Evolutionary conservation across 2,329 filamentous ascomycete species (phyloP), one percentile per base, ranked within the genome.

Genomic region (Phialophora verrucosa): DNA sequence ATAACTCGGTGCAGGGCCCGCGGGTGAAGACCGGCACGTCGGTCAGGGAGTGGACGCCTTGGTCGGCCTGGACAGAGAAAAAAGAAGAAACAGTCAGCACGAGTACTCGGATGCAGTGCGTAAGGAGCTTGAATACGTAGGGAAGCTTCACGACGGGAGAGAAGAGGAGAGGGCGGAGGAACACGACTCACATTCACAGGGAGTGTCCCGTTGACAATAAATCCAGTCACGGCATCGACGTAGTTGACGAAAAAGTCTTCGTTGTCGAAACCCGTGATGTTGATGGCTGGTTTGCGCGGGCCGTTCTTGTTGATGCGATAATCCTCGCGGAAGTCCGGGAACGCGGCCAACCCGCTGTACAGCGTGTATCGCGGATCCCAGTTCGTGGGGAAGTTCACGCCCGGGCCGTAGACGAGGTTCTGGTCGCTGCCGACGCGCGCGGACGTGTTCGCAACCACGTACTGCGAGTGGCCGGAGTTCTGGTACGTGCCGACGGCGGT

Each of bases 331-430:
- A 84, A 87, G 76, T 96, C 92, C 0, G 92, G 92, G 74, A 85
- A 85, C 35, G 90, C 90, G 57, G 83, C 86, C 38, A 92, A 78
- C 59, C 92, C 92, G 49, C 88, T 85, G 63, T 90, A 91, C 59
- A 96, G 87, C 65, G 90, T 90, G 79, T 94, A 95, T 35, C 92
- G 86, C 14, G 92, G 92, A 76, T 92, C 90, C 91, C 92, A 95
- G 82, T 92, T 92, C 69, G 86, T 83, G 23, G 92, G 92, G 83
- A 95, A 96, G 80, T 91, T 86, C 72, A 87, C 83, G 59, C 90
- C 89, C 25, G 91, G 90, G 72, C 84, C 85, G 82, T 94, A 94
- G 64, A 80, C 80, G 6, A 87, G 77, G 65, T 83, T 80, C 59
- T 86, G 85, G 1, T 84, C 81, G 70, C 90, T 83, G 66, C 85